These are phyloP conservation scores for Onygenales sp. DNA, from an alignment of 2,329 filamentous ascomycete species.

Conservation along the genomic window DNA sequence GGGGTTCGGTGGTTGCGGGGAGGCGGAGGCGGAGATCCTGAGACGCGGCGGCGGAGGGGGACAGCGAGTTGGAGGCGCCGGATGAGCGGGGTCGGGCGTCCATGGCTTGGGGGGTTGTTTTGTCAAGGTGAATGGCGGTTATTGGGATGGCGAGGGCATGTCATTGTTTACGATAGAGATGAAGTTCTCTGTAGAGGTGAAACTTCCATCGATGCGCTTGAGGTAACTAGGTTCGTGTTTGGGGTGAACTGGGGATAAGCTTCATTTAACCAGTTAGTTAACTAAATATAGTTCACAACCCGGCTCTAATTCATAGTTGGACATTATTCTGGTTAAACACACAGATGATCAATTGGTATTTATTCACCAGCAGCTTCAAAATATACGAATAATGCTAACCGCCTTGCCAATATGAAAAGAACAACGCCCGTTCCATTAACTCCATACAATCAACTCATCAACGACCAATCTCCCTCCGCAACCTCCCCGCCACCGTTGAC, in stretches of 20 bases:
- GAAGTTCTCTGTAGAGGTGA: no score
- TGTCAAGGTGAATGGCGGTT: neutral
- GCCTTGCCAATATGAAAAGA: neutral
- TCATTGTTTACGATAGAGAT: no score
- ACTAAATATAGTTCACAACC: no score
- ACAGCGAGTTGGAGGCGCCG: neutral
- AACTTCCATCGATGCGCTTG: no score
- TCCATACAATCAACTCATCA: conserved; percentile 15
- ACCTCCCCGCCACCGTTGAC: conserved; percentile 51
- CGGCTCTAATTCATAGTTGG: neutral
- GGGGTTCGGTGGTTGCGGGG: conserved; percentile 79
- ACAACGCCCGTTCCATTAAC: neutral
- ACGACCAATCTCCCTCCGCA: conserved; percentile 52
- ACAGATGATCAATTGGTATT: neutral
- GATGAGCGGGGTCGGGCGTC: neutral
- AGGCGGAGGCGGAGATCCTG: conserved; percentile 48
- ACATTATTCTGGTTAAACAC: neutral
- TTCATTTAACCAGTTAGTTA: no score
- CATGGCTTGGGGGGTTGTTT: neutral
- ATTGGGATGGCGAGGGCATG: neutral
- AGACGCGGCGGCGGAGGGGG: conserved; percentile 16
- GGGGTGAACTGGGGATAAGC: no score
- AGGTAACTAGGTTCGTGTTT: no score
- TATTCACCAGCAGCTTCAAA: neutral
- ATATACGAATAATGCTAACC: neutral